Conservation (phyloP, 1,284 basidiomycete genomes). For the Papiliotrema terrestris region DNA sequence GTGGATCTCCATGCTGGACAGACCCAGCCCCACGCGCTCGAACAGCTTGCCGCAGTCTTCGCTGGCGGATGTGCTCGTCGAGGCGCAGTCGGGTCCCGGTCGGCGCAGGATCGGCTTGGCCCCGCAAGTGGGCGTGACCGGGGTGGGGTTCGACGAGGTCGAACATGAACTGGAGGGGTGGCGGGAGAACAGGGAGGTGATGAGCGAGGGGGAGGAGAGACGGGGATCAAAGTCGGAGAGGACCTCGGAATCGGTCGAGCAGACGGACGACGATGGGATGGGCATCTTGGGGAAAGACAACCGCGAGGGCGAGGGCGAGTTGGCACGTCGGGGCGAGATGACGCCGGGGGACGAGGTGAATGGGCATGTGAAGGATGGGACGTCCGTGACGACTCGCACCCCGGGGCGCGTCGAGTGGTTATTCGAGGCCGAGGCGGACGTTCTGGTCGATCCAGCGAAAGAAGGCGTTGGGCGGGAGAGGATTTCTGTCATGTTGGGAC, state of each 20-base stretch:
- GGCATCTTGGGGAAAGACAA: conserved; percentile 38
- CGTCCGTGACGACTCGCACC: neutral
- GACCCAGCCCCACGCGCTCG: neutral
- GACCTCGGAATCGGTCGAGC: conserved; percentile 9
- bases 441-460: neutral
- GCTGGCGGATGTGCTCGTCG: conserved; percentile 2
- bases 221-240: conserved; percentile 2
- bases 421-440: no score
- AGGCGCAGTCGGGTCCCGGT: neutral
- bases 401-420: no score
- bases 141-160: conserved; percentile 1
- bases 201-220: conserved; percentile 1
- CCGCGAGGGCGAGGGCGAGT: neutral
- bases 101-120: conserved; percentile 6
- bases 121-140: conserved; percentile 3
- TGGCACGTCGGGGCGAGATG: neutral
- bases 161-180: conserved; percentile 19
- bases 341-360: neutral
- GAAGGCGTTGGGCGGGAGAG: neutral
- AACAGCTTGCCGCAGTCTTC: conserved; percentile 1
- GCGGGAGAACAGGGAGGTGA: conserved; percentile 3
- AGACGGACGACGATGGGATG: neutral
- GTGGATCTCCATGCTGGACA: neutral
- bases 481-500: no score
- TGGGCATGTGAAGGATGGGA: neutral